Percentiles rank a stretch among this genome's conserved stretches.
These are phyloP conservation scores for Tolypocladium sp. DNA, from an alignment of 2,329 filamentous ascomycete genomes.

Conservation along the genomic window DNA sequence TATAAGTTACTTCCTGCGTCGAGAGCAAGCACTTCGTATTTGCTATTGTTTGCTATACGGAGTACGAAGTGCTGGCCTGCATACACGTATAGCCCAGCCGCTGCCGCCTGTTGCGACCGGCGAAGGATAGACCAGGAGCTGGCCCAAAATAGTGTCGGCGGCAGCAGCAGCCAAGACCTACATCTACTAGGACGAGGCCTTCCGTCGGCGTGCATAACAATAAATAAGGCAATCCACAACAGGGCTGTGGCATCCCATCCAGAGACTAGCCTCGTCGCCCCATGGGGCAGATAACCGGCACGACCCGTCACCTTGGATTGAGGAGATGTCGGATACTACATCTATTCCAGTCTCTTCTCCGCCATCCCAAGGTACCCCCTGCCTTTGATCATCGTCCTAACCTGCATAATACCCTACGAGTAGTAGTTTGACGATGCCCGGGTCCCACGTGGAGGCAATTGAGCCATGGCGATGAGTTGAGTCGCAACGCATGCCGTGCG, in stretches of 20 bases:
- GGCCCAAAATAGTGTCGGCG: background rate
- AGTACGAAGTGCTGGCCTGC: background rate
- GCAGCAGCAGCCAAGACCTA: background rate
- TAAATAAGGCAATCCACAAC: background rate
- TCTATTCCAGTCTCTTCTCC: background rate
- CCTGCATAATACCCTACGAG: background rate
- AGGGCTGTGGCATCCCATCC: background rate
- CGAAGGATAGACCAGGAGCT: background rate
- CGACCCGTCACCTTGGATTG: background rate
- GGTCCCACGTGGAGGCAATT: background rate
- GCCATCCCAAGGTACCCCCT: background rate
- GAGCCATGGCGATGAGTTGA: background rate
- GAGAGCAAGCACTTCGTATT: background rate
- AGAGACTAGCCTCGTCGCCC: background rate
- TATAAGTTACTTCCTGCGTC: background rate
- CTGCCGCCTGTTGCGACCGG: background rate
- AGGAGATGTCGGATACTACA: background rate
- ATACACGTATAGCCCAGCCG: background rate
- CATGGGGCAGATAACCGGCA: background rate
- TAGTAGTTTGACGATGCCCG: too few relatives aligned
- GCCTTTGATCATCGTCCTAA: background rate
- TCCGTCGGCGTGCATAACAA: background rate
- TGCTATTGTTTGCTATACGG: background rate
- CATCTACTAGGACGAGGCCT: background rate
- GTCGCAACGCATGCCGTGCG: background rate